Conservation (phyloP, 768 basidiomycete genomes). For the Dentipellis fragilis region DNA sequence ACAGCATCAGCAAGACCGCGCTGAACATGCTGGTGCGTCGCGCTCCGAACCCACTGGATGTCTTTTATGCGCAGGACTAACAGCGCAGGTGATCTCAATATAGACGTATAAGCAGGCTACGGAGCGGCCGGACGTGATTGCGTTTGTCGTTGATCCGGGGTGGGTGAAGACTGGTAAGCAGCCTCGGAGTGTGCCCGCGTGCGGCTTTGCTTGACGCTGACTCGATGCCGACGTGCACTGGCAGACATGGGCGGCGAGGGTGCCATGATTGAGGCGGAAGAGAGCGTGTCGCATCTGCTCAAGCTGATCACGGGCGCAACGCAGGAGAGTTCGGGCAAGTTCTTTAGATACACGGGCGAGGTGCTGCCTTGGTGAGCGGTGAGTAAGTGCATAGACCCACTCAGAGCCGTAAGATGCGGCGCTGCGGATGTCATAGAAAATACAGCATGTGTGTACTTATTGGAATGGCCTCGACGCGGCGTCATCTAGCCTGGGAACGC, state of each 20-base stretch:
- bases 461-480: no score
- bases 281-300: slow-evolving; percentile 21
- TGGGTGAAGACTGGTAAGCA: slow-evolving; percentile 29
- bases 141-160: slow-evolving; percentile 25
- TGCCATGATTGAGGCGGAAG: slow-evolving; percentile 21
- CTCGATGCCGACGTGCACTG: neutral
- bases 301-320: slow-evolving; percentile 18
- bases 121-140: slow-evolving; percentile 23
- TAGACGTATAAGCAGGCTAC: slow-evolving; percentile 27
- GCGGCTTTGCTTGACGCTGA: neutral
- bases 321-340: slow-evolving; percentile 21
- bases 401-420: no score
- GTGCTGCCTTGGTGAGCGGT: slow-evolving; percentile 27
- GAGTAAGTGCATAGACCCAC: neutral
- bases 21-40: slow-evolving; percentile 32
- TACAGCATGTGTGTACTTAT: no score
- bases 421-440: no score
- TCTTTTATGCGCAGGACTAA: neutral
- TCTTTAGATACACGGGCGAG: slow-evolving; percentile 22
- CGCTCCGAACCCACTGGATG: no score
- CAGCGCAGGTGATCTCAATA: neutral
- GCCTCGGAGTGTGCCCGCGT: neutral
- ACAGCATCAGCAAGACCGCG: slow-evolving; percentile 28
- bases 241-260: slow-evolving; percentile 26
- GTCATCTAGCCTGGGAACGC: no score